A percentile compares a stretch with the other conserved stretches of the same genome.
These are phyloP conservation scores for Camelina sativa DNA, from an alignment of 345 rosid genomes.

Conservation along the genomic window DNA sequence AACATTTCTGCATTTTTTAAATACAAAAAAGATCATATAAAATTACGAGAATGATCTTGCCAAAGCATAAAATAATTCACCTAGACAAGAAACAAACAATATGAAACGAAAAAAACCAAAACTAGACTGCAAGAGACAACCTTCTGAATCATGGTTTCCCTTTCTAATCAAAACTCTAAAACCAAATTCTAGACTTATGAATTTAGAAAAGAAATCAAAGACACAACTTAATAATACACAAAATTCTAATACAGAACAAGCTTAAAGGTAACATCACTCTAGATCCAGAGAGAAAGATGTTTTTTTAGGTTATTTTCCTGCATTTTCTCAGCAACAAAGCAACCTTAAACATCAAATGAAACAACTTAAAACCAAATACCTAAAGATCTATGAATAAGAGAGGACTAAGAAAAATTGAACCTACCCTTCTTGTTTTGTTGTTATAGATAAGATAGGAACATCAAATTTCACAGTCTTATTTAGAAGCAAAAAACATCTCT, in stretches of 20 bases:
- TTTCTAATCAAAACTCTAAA: neutral
- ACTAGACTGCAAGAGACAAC: neutral
- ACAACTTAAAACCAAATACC: neutral
- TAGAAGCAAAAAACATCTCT: neutral
- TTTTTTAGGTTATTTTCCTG: too few relatives aligned
- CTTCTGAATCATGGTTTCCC: neutral
- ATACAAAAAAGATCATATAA: neutral
- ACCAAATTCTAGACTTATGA: constrained; percentile 6
- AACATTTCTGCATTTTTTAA: constrained; percentile 63
- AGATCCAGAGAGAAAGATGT: neutral
- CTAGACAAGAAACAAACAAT: neutral
- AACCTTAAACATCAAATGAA: neutral
- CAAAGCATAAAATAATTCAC: neutral
- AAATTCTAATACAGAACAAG: constrained; percentile 14
- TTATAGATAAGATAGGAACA: neutral
- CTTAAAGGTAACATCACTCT: neutral
- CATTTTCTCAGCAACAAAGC: too few relatives aligned
- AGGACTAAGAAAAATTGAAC: neutral
- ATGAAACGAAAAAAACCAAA: neutral
- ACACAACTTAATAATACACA: neutral
- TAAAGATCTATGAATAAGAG: neutral
- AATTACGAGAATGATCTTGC: neutral
- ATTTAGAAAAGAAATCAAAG: neutral
- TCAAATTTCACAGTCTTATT: neutral
- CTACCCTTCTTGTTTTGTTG: neutral